Percentiles rank a stretch among this genome's conserved stretches.
Conservation (phyloP, 2,329 filamentous ascomycete genomes). For the Cadophora sp. region DNA sequence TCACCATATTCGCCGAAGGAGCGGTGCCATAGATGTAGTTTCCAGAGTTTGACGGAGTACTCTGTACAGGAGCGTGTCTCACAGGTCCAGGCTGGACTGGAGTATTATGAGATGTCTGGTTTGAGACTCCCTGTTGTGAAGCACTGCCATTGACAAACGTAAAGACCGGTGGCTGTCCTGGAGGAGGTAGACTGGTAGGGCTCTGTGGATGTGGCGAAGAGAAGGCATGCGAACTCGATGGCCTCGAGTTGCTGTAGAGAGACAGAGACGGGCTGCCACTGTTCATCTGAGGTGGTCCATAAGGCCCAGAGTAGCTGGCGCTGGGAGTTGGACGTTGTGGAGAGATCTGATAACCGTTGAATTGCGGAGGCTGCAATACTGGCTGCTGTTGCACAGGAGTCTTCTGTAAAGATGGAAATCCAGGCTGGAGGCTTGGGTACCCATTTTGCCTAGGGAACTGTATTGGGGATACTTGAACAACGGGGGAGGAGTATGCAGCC, state of each 20-base stretch:
- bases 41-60: constrained; percentile 21
- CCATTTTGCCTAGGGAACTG: constrained; percentile 18
- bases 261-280: constrained; percentile 21
- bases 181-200: constrained; percentile 45
- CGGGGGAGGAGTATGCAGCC: constrained; percentile 17
- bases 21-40: constrained; percentile 23
- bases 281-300: constrained; percentile 25
- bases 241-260: constrained; percentile 27
- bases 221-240: constrained; percentile 42
- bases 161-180: constrained; percentile 38
- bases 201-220: constrained; percentile 45
- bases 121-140: constrained; percentile 15
- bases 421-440: constrained; percentile 1
- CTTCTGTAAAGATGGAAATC: constrained; percentile 10
- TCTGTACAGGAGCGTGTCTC: background rate
- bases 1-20: constrained; percentile 23
- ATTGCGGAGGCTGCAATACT: constrained; percentile 17
- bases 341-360: constrained; percentile 24
- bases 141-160: constrained; percentile 39
- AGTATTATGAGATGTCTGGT: constrained; percentile 13
- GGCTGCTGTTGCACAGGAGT: constrained; percentile 23
- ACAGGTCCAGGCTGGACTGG: constrained; percentile 29
- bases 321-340: constrained; percentile 19
- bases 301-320: constrained; percentile 27
- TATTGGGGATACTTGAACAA: constrained; percentile 21